Conservation (phyloP, 345 rosid species). For the Brassica incana region DNA sequence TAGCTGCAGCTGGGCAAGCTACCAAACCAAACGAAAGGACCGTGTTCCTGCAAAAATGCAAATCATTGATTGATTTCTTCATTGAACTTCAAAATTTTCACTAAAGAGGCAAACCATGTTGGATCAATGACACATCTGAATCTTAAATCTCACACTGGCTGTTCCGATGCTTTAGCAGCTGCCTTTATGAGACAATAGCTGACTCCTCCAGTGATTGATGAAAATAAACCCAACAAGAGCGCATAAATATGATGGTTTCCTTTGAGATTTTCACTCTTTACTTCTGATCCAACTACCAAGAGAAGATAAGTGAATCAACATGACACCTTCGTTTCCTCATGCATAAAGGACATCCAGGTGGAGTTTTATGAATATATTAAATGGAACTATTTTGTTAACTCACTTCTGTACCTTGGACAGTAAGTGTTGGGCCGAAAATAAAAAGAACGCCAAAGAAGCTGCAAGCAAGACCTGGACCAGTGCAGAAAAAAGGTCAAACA, state of each 20-base stretch:
- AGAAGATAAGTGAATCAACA: neutral
- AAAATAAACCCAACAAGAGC: conserved; percentile 61
- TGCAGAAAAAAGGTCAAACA: conserved; percentile 22
- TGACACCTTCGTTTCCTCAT: neutral
- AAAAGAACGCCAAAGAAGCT: conserved; percentile 85
- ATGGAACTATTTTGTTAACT: conserved; percentile 57
- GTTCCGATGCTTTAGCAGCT: conserved; percentile 82
- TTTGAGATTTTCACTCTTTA: conserved; percentile 18
- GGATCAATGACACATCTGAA: conserved; percentile 12
- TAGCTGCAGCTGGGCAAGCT: conserved; percentile 74
- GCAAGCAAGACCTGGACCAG: conserved; percentile 82
- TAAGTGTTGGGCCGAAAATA: conserved; percentile 66
- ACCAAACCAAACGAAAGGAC: conserved; percentile 73
- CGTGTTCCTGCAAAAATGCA: conserved; percentile 58
- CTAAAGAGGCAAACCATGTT: conserved; percentile 2
- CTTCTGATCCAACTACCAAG: conserved; percentile 40
- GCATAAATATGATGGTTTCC: conserved; percentile 54
- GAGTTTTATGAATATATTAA: conserved; percentile 1
- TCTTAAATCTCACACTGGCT: conserved; percentile 71
- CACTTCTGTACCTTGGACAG: conserved; percentile 93
- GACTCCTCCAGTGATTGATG: conserved; percentile 81
- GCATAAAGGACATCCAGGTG: neutral
- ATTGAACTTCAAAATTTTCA: neutral
- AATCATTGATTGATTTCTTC: conserved; percentile 5
- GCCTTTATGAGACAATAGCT: conserved; percentile 78